Conservation (phyloP, 306 rosid species). For the Cicer cuneatum region DNA sequence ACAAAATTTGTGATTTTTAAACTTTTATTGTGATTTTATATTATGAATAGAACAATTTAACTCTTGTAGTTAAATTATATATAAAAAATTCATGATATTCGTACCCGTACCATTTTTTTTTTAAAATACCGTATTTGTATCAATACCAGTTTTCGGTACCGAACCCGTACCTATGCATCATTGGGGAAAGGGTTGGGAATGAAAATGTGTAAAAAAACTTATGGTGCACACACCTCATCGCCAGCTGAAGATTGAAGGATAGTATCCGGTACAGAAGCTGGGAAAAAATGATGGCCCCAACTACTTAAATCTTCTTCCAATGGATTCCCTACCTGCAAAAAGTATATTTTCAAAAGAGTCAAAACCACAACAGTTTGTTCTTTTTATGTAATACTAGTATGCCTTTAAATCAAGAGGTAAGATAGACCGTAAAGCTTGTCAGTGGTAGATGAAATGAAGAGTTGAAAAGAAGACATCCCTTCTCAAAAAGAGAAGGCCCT, state of each 20-base stretch:
- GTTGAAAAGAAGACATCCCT: slow-evolving; percentile 18
- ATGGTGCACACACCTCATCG: slow-evolving; percentile 81
- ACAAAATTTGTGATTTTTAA: no score
- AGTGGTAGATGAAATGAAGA: slow-evolving; percentile 1
- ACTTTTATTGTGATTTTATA: no score
- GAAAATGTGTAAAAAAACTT: slow-evolving; percentile 18
- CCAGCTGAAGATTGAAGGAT: slow-evolving; percentile 95
- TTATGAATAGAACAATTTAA: no score
- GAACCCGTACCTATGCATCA: no score
- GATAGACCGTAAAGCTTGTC: slow-evolving; percentile 13
- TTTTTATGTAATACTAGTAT: not conserved
- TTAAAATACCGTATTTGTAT: no score
- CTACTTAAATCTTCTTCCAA: slow-evolving; percentile 87
- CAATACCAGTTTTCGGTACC: no score
- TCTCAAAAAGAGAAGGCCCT: slow-evolving; percentile 26
- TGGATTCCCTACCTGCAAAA: slow-evolving; percentile 80
- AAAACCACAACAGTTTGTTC: slow-evolving; percentile 21
- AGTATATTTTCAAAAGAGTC: slow-evolving; percentile 27
- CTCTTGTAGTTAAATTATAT: no score
- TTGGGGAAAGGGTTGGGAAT: not conserved
- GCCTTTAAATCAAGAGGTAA: slow-evolving; percentile 36
- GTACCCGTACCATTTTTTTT: no score
- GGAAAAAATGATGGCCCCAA: slow-evolving; percentile 93
- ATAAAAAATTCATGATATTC: no score
- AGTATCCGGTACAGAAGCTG: slow-evolving; percentile 83